Conservation (phyloP, 1,284 basidiomycete genomes). For the Malassezia cuniculi region DNA sequence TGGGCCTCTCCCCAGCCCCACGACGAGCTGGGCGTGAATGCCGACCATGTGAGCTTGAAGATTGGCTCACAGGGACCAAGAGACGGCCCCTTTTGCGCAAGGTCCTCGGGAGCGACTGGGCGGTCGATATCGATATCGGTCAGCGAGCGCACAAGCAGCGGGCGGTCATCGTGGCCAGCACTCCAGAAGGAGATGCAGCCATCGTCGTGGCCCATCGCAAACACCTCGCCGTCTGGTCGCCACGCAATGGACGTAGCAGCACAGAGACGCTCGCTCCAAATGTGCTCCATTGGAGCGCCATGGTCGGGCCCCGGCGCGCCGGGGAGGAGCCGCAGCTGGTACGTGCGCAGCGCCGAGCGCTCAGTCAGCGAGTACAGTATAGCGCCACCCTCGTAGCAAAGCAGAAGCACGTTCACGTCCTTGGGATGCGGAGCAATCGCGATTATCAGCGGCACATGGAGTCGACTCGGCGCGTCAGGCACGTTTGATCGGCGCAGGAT, state of each 20-base stretch:
- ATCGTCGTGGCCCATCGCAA: slow-evolving; percentile 63
- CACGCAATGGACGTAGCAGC: slow-evolving; percentile 61
- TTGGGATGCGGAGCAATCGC: slow-evolving; percentile 56
- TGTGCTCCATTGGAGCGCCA: slow-evolving; percentile 47
- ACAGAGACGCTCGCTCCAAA: slow-evolving; percentile 58
- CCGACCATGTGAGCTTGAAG: slow-evolving; percentile 69
- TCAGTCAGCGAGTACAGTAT: slow-evolving; percentile 33
- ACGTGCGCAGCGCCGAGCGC: slow-evolving; percentile 26
- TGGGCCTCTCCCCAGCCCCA: slow-evolving; percentile 22
- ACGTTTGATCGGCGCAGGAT: slow-evolving; percentile 52
- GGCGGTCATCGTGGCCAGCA: slow-evolving; percentile 64
- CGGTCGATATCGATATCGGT: slow-evolving; percentile 31
- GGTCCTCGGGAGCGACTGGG: slow-evolving; percentile 11
- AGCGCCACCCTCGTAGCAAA: slow-evolving; percentile 62
- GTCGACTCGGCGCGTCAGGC: slow-evolving; percentile 47
- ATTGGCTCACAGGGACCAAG: slow-evolving; percentile 56
- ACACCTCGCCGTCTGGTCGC: slow-evolving; percentile 51
- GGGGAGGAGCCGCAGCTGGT: slow-evolving; percentile 31
- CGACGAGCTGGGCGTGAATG: slow-evolving; percentile 30
- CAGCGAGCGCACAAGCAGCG: slow-evolving; percentile 56
- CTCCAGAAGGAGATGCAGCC: slow-evolving; percentile 79
- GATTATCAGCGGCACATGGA: slow-evolving; percentile 44
- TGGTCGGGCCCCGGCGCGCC: slow-evolving; percentile 48
- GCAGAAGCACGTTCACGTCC: slow-evolving; percentile 64
- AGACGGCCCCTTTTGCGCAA: not conserved